These are phyloP conservation scores for Salix udensis DNA, from an alignment of 345 rosid genomes.

Conservation along the genomic window DNA sequence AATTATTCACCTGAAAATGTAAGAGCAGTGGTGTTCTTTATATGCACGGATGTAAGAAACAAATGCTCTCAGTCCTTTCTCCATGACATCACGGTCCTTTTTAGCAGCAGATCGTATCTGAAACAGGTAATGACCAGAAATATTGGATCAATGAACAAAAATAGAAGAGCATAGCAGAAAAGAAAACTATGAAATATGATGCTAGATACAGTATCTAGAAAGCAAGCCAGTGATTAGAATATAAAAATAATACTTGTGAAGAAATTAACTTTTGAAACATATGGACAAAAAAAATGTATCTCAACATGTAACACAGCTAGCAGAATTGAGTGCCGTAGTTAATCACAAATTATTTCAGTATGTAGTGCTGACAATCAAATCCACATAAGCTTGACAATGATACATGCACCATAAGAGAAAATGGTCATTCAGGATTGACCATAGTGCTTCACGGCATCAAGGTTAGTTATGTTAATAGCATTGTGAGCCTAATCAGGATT, in stretches of 20 bases:
- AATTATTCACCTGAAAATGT: slow-evolving; percentile 63
- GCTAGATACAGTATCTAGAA: background rate
- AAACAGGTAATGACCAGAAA: slow-evolving; percentile 11
- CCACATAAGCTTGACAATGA: background rate
- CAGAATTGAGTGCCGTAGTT: background rate
- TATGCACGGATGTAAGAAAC: slow-evolving; percentile 86
- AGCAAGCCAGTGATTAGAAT: background rate
- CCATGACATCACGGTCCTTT: slow-evolving; percentile 84
- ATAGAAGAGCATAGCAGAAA: background rate
- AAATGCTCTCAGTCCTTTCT: slow-evolving; percentile 86
- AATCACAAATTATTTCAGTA: background rate
- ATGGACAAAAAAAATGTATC: background rate
- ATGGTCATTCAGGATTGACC: background rate
- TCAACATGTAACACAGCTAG: background rate
- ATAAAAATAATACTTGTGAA: background rate
- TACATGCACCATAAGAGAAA: background rate
- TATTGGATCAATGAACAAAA: slow-evolving; percentile 7
- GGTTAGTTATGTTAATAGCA: background rate
- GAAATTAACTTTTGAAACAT: background rate
- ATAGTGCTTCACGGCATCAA: background rate
- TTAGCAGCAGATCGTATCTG: slow-evolving; percentile 70
- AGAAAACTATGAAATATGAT: background rate
- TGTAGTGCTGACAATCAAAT: background rate
- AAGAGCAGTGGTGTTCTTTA: slow-evolving; percentile 82
- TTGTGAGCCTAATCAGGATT: background rate